Percentiles rank a stretch among this genome's conserved stretches.
phyloP scores from a whole-genome alignment of 202 grass and related monocot species.

The Elaeis oleifera region DNA sequence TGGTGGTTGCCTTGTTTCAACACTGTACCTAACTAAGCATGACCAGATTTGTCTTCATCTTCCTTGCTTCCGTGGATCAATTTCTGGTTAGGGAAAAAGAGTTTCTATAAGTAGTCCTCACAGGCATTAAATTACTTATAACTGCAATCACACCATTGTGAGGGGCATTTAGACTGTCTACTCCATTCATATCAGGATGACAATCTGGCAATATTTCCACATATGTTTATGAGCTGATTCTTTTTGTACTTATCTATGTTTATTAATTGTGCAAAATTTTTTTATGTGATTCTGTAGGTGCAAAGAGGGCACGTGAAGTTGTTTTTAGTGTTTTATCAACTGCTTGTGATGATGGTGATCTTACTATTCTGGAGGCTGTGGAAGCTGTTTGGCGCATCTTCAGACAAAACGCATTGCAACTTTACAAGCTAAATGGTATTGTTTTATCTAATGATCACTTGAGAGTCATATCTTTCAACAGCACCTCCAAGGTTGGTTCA shows the following conservation, averaged over 20 bases:
- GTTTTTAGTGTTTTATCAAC: conserved; percentile 58
- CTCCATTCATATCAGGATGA: too few relatives aligned
- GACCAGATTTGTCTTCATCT: too few relatives aligned
- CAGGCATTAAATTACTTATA: too few relatives aligned
- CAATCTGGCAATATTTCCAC: too few relatives aligned
- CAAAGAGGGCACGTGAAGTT: conserved; percentile 69
- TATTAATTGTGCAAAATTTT: not conserved
- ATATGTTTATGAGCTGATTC: too few relatives aligned
- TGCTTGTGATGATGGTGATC: conserved; percentile 83
- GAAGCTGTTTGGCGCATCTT: conserved; percentile 75
- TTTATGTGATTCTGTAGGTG: conserved; percentile 31
- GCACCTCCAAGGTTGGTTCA: conserved; percentile 24
- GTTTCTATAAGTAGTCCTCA: too few relatives aligned
- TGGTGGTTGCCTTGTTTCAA: too few relatives aligned
- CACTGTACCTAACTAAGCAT: too few relatives aligned
- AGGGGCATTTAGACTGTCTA: too few relatives aligned
- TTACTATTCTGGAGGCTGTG: conserved; percentile 69
- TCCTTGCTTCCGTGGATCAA: too few relatives aligned
- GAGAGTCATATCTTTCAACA: conserved; percentile 17
- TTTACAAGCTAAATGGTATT: conserved; percentile 66
- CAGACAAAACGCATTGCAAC: conserved; percentile 68
- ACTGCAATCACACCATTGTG: too few relatives aligned
- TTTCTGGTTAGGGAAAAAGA: too few relatives aligned
- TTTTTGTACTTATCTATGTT: not conserved
- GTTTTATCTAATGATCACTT: conserved; percentile 31